Conservation (phyloP, 352 stramenopile species). For the Ophiocytium majus region DNA sequence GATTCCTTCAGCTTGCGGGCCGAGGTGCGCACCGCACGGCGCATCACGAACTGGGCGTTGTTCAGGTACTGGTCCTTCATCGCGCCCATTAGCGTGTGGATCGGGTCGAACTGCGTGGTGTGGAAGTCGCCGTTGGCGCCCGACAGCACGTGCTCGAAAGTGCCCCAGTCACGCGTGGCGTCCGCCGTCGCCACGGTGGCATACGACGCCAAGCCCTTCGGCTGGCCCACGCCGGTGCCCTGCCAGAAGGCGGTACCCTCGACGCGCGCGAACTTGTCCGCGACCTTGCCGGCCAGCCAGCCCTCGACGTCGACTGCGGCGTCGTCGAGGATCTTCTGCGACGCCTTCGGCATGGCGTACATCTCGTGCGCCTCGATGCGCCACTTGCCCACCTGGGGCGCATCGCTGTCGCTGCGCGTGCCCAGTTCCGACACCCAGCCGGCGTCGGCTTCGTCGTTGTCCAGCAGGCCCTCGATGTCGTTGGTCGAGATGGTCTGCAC, state of each 20-base stretch:
- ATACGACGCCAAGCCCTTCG: background rate
- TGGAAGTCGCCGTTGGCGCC: background rate
- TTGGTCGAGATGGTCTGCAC: background rate
- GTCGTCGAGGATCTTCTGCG: constrained; percentile 3
- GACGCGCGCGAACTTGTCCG: background rate
- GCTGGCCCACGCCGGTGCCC: background rate
- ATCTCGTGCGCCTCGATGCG: background rate
- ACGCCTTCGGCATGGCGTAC: background rate
- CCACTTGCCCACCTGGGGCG: background rate
- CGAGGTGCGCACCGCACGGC: background rate
- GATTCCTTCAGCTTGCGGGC: background rate
- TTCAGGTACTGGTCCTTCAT: background rate
- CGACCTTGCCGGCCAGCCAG: constrained; percentile 2
- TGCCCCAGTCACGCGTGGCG: too few relatives aligned
- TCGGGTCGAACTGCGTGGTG: background rate
- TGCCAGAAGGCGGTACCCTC: background rate
- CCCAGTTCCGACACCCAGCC: background rate
- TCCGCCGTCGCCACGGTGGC: background rate
- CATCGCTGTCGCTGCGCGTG: background rate
- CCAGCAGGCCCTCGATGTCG: background rate
- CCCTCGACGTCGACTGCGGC: background rate
- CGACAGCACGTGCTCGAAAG: background rate
- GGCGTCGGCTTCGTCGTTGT: background rate
- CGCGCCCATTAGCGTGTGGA: background rate
- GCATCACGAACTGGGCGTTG: constrained; percentile 1